These are phyloP conservation scores for Saturnispora kantuleensis DNA, from an alignment of 805 yeast genomes.

Conservation along the genomic window DNA sequence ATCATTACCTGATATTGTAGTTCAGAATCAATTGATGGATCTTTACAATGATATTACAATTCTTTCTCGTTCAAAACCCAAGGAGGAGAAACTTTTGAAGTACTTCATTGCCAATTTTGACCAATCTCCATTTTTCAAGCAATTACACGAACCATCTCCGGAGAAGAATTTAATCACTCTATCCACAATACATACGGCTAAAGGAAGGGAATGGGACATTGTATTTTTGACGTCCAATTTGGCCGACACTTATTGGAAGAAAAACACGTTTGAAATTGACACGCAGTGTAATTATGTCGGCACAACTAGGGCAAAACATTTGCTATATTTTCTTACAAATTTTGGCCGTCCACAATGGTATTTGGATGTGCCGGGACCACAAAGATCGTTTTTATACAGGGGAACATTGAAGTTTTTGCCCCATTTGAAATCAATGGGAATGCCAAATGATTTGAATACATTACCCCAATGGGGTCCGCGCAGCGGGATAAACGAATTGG, in stretches of 20 bases:
- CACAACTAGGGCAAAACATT: conserved; percentile 48
- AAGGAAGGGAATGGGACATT: conserved; percentile 65
- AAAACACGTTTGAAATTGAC: neutral
- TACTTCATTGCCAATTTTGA: conserved; percentile 32
- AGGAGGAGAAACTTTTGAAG: conserved; percentile 26
- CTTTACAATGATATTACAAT: conserved; percentile 27
- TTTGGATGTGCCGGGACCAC: conserved; percentile 13
- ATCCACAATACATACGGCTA: conserved; percentile 66
- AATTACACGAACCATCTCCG: conserved; percentile 18
- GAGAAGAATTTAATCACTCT: conserved; percentile 30
- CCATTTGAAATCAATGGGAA: conserved; percentile 2
- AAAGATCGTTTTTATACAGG: neutral
- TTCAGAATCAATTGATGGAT: conserved; percentile 26
- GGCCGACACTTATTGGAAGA: neutral
- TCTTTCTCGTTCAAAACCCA: conserved; percentile 17
- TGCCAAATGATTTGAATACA: conserved; percentile 6
- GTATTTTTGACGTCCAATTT: conserved; percentile 38
- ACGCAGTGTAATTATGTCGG: conserved; percentile 44
- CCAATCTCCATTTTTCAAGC: conserved; percentile 15
- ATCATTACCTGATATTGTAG: conserved; percentile 15
- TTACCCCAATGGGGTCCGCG: conserved; percentile 6
- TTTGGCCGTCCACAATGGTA: conserved; percentile 14
- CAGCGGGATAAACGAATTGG: neutral
- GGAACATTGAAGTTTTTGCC: conserved; percentile 10
- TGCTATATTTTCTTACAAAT: conserved; percentile 30